A percentile compares a stretch with the other conserved stretches of the same genome.
Evolutionary conservation across 2,329 filamentous ascomycete genomes (phyloP).

Genomic region (Ophiocordyceps unilateralis): DNA sequence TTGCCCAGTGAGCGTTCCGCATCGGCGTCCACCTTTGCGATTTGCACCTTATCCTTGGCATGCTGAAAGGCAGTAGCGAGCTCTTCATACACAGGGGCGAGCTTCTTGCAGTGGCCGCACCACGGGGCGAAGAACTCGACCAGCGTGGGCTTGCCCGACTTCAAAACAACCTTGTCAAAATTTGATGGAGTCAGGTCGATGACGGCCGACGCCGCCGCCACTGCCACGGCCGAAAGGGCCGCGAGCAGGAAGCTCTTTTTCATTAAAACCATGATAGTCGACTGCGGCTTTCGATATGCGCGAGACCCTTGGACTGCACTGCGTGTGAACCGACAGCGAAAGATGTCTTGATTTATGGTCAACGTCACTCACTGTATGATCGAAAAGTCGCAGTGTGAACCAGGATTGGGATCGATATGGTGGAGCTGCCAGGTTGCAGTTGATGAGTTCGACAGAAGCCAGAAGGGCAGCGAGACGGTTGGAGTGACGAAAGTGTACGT

Average conservation of each 20-base stretch:
- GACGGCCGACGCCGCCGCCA: slow-evolving; percentile 55
- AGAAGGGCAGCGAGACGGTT: background rate
- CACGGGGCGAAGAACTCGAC: slow-evolving; percentile 98
- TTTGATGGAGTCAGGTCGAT: slow-evolving; percentile 78
- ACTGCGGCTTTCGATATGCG: background rate
- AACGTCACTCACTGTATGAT: background rate
- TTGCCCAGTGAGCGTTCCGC: slow-evolving; percentile 70
- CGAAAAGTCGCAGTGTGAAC: background rate
- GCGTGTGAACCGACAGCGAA: too few species aligned
- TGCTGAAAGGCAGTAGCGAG: slow-evolving; percentile 59
- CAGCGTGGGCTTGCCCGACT: slow-evolving; percentile 86
- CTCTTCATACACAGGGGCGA: slow-evolving; percentile 90
- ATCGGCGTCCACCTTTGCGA: slow-evolving; percentile 94
- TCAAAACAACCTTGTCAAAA: slow-evolving; percentile 78
- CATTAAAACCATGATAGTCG: slow-evolving; percentile 32
- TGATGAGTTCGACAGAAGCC: slow-evolving; percentile 3
- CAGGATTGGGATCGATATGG: background rate
- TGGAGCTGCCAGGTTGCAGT: slow-evolving; percentile 15
- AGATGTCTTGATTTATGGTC: background rate
- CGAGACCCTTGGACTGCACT: background rate
- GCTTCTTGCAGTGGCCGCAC: slow-evolving; percentile 98
- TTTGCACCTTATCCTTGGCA: slow-evolving; percentile 56
- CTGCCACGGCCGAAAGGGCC: slow-evolving; percentile 35
- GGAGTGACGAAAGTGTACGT: background rate
- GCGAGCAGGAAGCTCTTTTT: slow-evolving; percentile 40